phyloP scores from a whole-genome alignment of 192 early-diverging fungal species.

The Spinellus fusiger region DNA sequence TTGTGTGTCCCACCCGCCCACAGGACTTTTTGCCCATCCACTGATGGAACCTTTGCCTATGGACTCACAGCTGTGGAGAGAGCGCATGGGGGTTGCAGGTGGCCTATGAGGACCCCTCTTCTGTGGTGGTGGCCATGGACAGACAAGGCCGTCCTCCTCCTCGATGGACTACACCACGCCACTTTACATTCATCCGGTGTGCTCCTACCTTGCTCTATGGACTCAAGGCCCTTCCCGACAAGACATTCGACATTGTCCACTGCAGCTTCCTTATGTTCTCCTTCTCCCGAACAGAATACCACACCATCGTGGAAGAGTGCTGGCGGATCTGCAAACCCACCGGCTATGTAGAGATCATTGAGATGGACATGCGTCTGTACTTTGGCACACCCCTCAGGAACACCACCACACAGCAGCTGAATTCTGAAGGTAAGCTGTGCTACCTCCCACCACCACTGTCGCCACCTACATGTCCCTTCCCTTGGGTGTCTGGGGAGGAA shows the following conservation, averaged over 20 bases:
- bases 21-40: not conserved
- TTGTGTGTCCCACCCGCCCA: not conserved
- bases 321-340: constrained; percentile 20
- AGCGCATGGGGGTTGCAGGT: constrained; percentile 9
- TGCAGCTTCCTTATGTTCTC: constrained; percentile 9
- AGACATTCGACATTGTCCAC: constrained; percentile 18
- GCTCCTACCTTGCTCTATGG: not conserved
- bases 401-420: not conserved
- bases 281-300: constrained; percentile 9
- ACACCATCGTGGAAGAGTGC: constrained; percentile 4
- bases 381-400: not conserved
- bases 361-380: constrained; percentile 23
- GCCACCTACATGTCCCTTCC: constrained; percentile 15
- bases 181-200: constrained; percentile 18
- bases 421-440: constrained; percentile 12
- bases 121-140: constrained; percentile 11
- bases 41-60: not conserved
- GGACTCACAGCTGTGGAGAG: constrained; percentile 26
- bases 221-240: constrained; percentile 6
- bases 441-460: not conserved
- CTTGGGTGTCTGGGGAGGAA: constrained; percentile 26
- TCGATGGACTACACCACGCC: constrained; percentile 3
- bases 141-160: constrained; percentile 4
- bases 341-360: constrained; percentile 26
- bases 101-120: constrained; percentile 2